These are phyloP conservation scores for Dipteronia sinensis DNA, from an alignment of 345 rosid genomes.

Conservation along the genomic window DNA sequence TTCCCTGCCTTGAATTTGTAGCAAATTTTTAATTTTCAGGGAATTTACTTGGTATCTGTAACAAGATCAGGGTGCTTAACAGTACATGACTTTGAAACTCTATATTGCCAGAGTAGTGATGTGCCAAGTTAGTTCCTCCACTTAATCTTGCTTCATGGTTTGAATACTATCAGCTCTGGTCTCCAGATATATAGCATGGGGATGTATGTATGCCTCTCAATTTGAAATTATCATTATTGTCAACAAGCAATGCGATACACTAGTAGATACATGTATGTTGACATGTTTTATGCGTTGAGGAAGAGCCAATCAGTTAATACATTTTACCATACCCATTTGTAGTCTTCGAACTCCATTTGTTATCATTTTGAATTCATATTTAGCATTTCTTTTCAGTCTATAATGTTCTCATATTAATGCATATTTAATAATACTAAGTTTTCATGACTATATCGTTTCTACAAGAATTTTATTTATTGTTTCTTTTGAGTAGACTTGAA, in stretches of 20 bases:
- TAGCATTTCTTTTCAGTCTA: not conserved
- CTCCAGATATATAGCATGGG: not conserved
- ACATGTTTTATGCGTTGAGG: not conserved
- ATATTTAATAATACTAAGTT: not conserved
- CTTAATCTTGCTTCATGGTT: not conserved
- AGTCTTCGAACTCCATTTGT: not conserved
- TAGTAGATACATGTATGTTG: not conserved
- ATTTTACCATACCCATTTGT: not conserved
- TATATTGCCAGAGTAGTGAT: constrained; percentile 57
- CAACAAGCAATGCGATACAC: not conserved
- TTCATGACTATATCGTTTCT: not conserved
- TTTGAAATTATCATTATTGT: not conserved
- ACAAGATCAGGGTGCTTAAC: constrained; percentile 82
- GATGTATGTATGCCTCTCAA: not conserved
- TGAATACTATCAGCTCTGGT: not conserved
- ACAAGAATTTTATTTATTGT: constrained; percentile 7
- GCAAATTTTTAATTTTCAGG: constrained; percentile 44
- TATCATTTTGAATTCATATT: not conserved
- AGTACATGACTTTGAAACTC: constrained; percentile 84
- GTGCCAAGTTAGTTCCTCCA: constrained; percentile 41
- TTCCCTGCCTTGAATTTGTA: not conserved
- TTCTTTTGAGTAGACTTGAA: constrained; percentile 32
- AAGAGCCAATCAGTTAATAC: not conserved
- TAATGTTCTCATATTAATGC: not conserved
- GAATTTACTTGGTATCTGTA: constrained; percentile 77